A percentile compares a stretch with the other conserved stretches of the same genome.
These are phyloP conservation scores for Suillus luteus DNA, from an alignment of 768 basidiomycete genomes.

Conservation along the genomic window DNA sequence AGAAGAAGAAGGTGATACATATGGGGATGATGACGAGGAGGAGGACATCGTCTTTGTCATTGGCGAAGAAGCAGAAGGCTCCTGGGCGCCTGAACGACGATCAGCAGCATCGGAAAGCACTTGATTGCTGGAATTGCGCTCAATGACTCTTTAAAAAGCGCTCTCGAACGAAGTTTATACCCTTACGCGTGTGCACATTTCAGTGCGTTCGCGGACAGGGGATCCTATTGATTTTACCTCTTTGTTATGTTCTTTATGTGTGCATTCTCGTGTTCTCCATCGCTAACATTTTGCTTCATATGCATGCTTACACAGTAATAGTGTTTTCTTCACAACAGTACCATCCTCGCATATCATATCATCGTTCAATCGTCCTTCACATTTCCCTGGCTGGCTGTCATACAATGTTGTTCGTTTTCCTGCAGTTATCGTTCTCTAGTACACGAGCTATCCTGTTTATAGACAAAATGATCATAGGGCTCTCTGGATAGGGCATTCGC, in stretches of 20 bases:
- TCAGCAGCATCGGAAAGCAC: constrained; percentile 4
- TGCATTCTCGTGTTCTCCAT: constrained; percentile 3
- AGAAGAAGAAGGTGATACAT: constrained; percentile 34
- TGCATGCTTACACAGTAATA: constrained; percentile 2
- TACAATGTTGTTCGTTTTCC: constrained; percentile 9
- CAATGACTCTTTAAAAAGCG: constrained; percentile 1
- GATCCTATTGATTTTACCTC: constrained; percentile 6
- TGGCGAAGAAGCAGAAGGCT: constrained; percentile 45
- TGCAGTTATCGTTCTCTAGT: constrained; percentile 7
- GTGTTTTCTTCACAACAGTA: constrained; percentile 2
- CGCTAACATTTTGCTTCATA: constrained; percentile 8
- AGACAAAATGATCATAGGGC: constrained; percentile 1
- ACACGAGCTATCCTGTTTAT: constrained; percentile 9
- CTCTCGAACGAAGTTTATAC: constrained; percentile 4
- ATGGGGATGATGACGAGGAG: constrained; percentile 65
- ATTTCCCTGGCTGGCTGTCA: not conserved
- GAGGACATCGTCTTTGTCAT: constrained; percentile 79
- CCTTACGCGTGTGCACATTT: not conserved
- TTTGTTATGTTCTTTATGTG: constrained; percentile 8
- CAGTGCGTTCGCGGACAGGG: constrained; percentile 6
- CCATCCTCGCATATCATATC: constrained; percentile 10
- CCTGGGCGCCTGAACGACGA: constrained; percentile 37
- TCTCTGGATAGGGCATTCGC: constrained; percentile 1
- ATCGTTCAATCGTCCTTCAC: constrained; percentile 5
- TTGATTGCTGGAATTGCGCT: not conserved